A percentile compares a stretch with the other conserved stretches of the same genome.
These are phyloP conservation scores for Suillus luteus DNA, from an alignment of 768 basidiomycete genomes.

Conservation along the genomic window DNA sequence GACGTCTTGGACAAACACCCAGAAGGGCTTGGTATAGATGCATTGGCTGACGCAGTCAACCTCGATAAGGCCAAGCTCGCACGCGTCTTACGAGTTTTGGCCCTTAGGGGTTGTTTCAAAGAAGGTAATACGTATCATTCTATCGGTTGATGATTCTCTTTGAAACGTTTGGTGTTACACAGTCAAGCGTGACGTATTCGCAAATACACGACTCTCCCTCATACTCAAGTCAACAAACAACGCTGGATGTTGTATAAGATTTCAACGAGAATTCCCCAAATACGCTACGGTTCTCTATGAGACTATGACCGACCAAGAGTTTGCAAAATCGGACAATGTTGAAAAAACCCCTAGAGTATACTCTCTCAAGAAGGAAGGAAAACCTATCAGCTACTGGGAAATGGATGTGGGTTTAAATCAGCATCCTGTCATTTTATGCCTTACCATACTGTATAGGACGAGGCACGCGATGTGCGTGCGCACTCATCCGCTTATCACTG, in stretches of 20 bases:
- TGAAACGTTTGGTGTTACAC: background rate
- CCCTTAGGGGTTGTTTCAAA: conserved; percentile 32
- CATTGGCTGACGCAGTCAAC: conserved; percentile 25
- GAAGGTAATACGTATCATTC: conserved; percentile 23
- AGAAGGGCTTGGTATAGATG: conserved; percentile 29
- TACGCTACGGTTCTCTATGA: conserved; percentile 25
- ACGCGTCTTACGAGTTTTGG: conserved; percentile 33
- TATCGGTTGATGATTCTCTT: background rate
- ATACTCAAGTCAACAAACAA: conserved; percentile 22
- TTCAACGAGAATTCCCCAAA: conserved; percentile 16
- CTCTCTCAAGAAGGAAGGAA: conserved; percentile 19
- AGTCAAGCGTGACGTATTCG: conserved; percentile 32
- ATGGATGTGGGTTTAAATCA: conserved; percentile 22
- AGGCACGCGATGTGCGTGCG: conserved; percentile 19
- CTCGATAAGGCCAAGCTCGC: conserved; percentile 31
- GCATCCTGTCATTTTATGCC: background rate
- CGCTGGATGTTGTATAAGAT: conserved; percentile 11
- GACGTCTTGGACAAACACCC: conserved; percentile 29
- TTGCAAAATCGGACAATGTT: conserved; percentile 24
- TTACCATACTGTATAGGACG: conserved; percentile 13
- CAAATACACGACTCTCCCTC: conserved; percentile 38
- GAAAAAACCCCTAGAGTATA: conserved; percentile 23
- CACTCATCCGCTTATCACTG: background rate
- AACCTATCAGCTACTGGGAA: conserved; percentile 24
- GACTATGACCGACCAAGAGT: conserved; percentile 27